Evolutionary conservation across 2,329 filamentous ascomycete genomes (phyloP).

Genomic region (Madurella fahalii): DNA sequence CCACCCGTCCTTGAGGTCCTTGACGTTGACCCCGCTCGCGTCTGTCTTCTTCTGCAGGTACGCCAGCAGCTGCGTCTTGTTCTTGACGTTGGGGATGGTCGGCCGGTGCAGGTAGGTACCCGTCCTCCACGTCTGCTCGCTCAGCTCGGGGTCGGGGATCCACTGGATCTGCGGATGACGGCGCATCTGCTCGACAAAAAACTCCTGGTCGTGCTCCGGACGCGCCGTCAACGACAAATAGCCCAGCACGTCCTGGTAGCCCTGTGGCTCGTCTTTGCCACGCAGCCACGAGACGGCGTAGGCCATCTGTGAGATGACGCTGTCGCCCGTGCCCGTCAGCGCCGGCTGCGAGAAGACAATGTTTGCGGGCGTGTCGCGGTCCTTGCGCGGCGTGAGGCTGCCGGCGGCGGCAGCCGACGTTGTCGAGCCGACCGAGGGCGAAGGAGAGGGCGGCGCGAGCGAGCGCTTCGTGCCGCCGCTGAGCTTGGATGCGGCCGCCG

Average conservation of each 20-base stretch:
- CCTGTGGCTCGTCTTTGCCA: slow-evolving; percentile 65
- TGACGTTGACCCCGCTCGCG: slow-evolving; percentile 75
- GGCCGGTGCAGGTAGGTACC: slow-evolving; percentile 82
- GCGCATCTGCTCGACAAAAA: slow-evolving; percentile 65
- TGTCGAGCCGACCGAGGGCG: slow-evolving; percentile 54
- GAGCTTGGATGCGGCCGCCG: slow-evolving; percentile 61
- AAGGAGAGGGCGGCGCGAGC: slow-evolving; percentile 58
- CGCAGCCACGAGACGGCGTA: slow-evolving; percentile 83
- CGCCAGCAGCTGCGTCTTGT: slow-evolving; percentile 69
- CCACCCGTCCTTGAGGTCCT: slow-evolving; percentile 96
- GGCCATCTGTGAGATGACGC: slow-evolving; percentile 82
- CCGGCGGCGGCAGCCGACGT: slow-evolving; percentile 48
- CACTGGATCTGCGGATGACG: slow-evolving; percentile 57
- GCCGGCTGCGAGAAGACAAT: slow-evolving; percentile 70
- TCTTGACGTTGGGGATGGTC: slow-evolving; percentile 73
- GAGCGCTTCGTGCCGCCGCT: slow-evolving; percentile 45
- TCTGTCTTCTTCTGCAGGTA: slow-evolving; percentile 79
- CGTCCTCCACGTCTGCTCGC: slow-evolving; percentile 61
- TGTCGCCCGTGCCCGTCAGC: slow-evolving; percentile 69
- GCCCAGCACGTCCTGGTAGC: slow-evolving; percentile 71
- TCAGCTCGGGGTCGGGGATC: slow-evolving; percentile 54
- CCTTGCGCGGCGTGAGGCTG: slow-evolving; percentile 63
- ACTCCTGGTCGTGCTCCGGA: slow-evolving; percentile 57
- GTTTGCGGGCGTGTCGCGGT: slow-evolving; percentile 45
- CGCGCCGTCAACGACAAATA: slow-evolving; percentile 70